Conservation (phyloP, 768 basidiomycete genomes). For the Amanita phalloides region DNA sequence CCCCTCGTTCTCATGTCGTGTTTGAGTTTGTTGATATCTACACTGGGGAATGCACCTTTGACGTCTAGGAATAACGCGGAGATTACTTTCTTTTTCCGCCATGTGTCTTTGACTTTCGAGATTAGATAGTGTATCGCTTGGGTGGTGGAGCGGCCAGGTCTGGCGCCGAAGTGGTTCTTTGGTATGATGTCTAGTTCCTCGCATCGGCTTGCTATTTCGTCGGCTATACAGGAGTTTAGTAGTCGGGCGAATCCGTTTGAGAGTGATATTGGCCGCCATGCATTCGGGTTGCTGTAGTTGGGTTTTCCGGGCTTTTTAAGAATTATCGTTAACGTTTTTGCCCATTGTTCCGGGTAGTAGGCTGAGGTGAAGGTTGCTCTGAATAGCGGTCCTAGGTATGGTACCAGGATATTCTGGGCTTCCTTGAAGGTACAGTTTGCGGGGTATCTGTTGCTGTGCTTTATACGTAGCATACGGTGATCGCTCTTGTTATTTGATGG, state of each 20-base stretch:
- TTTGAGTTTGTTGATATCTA: conserved; percentile 3
- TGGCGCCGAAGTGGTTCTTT: neutral
- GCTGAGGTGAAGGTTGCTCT: neutral
- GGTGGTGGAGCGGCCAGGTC: neutral
- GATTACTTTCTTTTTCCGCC: conserved; percentile 3
- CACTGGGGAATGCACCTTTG: conserved; percentile 8
- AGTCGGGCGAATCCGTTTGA: neutral
- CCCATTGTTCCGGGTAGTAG: neutral
- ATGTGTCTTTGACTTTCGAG: neutral
- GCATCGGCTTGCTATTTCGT: neutral
- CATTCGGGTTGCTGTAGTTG: conserved; percentile 1
- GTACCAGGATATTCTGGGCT: neutral
- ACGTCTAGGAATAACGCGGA: conserved; percentile 9
- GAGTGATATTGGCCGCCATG: conserved; percentile 5
- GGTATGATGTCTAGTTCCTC: neutral
- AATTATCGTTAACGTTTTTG: neutral
- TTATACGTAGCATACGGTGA: neutral
- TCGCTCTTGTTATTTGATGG: neutral
- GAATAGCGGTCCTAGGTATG: neutral
- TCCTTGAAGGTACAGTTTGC: neutral
- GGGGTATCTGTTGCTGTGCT: neutral
- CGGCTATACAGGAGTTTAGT: neutral
- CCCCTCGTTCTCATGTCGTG: neutral
- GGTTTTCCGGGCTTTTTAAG: conserved; percentile 5
- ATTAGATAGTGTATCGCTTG: neutral